Percentiles rank a stretch among this genome's conserved stretches.
phyloP scores from a whole-genome alignment of 73 alveolate genomes.

The Breviolum minutum region DNA sequence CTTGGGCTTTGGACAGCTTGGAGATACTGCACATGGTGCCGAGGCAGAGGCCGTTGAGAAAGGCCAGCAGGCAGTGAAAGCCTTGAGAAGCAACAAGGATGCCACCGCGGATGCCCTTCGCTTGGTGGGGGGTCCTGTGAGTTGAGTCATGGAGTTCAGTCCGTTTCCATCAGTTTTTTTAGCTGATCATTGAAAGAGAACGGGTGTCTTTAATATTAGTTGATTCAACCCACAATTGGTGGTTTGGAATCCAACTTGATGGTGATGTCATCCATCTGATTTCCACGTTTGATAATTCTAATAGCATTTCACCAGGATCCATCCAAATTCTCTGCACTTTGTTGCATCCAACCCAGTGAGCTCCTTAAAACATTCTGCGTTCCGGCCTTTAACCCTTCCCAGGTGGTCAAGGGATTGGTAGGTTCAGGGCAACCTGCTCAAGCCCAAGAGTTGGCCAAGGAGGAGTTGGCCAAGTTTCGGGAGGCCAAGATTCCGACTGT shows the following conservation, averaged over 20 bases:
- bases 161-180: not conserved
- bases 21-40: not conserved
- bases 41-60: conserved; percentile 80
- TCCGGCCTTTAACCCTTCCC: not conserved
- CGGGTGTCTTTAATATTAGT: not conserved
- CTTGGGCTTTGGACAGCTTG: no score
- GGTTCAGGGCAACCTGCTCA: conserved; percentile 7
- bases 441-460: conserved; percentile 71
- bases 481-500: conserved; percentile 8
- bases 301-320: no score
- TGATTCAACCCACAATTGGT: no score
- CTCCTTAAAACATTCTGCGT: no score
- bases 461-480: conserved; percentile 31
- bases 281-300: no score
- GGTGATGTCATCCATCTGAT: no score
- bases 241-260: no score
- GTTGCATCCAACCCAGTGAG: no score
- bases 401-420: conserved; percentile 81
- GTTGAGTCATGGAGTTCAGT: not conserved
- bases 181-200: not conserved
- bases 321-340: no score
- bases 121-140: conserved; percentile 1
- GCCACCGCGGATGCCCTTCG: conserved; percentile 35
- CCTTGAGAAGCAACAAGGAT: conserved; percentile 28
- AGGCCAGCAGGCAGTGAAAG: conserved; percentile 46